Evolutionary conservation across 2,329 filamentous ascomycete species (phyloP).

Genomic region (Beauveria caledonica): DNA sequence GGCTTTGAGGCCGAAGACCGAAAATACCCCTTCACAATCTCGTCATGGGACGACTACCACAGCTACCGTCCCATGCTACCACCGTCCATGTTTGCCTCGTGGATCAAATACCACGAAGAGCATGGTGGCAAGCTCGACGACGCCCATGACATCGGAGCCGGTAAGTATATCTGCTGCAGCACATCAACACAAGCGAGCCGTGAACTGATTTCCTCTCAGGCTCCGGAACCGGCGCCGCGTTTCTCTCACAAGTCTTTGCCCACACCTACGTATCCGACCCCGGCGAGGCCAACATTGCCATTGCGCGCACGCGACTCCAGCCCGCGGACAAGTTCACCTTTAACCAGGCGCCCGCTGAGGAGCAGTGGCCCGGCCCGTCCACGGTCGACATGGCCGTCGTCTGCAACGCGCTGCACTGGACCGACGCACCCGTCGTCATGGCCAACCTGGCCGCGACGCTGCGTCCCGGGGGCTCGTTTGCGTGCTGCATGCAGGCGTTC

Average conservation of each 20-base stretch:
- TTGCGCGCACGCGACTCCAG: not conserved
- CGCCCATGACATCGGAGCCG: conserved; percentile 9
- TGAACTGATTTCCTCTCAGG: not conserved
- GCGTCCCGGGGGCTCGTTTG: conserved; percentile 1
- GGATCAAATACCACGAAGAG: conserved; percentile 4
- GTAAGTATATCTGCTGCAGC: not conserved
- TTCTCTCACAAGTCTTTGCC: conserved; percentile 1
- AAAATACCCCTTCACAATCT: conserved; percentile 9
- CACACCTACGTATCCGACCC: conserved; percentile 12
- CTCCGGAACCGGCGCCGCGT: conserved; percentile 7
- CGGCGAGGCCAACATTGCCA: conserved; percentile 9
- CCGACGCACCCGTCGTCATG: not conserved
- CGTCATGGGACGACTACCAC: conserved; percentile 9
- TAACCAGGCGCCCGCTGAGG: conserved; percentile 1
- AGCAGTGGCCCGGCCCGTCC: not conserved
- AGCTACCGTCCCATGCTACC: conserved; percentile 2
- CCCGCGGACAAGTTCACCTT: conserved; percentile 2
- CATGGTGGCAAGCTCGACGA: conserved; percentile 7
- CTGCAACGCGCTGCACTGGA: conserved; percentile 12
- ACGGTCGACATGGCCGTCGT: conserved; percentile 8
- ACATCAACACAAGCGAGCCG: not conserved
- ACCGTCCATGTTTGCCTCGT: conserved; percentile 9
- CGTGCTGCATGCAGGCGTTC: conserved; percentile 8
- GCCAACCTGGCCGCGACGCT: conserved; percentile 4
- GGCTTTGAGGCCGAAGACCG: conserved; percentile 5